A percentile compares a stretch with the other conserved stretches of the same genome.
Evolutionary conservation across 345 rosid genomes (phyloP).

Genomic region (Hibiscus trionum): DNA sequence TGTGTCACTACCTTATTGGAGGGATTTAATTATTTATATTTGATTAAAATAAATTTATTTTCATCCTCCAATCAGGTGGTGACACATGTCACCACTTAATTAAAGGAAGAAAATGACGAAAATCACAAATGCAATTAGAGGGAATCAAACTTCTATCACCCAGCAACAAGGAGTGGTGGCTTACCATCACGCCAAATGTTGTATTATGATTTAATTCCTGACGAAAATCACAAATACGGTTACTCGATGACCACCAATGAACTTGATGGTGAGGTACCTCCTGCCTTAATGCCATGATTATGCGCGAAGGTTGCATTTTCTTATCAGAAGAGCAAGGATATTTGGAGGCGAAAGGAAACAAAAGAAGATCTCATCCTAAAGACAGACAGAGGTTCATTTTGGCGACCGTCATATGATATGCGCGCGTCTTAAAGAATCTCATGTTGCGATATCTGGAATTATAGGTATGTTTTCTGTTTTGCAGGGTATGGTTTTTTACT

Average conservation of each 20-base stretch:
- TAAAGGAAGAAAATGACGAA: too few relatives aligned
- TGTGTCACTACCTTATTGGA: too few relatives aligned
- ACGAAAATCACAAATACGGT: too few relatives aligned
- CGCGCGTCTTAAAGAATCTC: conserved; percentile 72
- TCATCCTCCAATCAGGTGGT: too few relatives aligned
- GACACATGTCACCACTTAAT: too few relatives aligned
- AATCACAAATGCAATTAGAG: too few relatives aligned
- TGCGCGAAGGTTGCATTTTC: conserved; percentile 83
- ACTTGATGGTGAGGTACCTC: conserved; percentile 41
- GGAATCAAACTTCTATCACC: too few relatives aligned
- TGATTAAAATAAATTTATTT: too few relatives aligned
- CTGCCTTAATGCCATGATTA: conserved; percentile 63
- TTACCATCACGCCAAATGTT: too few relatives aligned
- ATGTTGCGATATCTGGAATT: conserved; percentile 61
- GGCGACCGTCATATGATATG: conserved; percentile 43
- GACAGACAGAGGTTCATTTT: conserved; percentile 38
- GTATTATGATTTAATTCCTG: too few relatives aligned
- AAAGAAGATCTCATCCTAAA: conserved; percentile 24
- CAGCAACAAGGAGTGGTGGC: too few relatives aligned
- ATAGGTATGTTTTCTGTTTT: conserved; percentile 35
- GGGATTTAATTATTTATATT: too few relatives aligned
- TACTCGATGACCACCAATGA: conserved; percentile 6
- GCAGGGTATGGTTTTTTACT: background rate
- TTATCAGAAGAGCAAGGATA: conserved; percentile 51
- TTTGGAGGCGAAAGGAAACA: conserved; percentile 59